A percentile compares a stretch with the other conserved stretches of the same genome.
Conservation (phyloP, 2,329 filamentous ascomycete species). For the Cercospora berteroae region DNA sequence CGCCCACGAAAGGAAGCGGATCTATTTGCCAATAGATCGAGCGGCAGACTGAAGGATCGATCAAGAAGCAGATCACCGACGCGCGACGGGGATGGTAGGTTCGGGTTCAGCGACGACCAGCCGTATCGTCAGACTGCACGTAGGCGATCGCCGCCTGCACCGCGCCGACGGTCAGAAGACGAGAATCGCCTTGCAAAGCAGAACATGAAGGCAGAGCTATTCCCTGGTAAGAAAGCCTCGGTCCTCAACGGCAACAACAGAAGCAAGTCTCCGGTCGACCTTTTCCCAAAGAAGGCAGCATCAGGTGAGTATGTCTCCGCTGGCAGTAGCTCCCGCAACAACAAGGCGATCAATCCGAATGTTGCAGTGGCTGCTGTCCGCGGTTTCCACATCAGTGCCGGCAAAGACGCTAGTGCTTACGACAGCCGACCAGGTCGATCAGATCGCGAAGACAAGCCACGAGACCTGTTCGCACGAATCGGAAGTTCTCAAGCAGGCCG, state of each 20-base stretch:
- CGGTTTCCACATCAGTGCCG: neutral
- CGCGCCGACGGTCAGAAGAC: slow-evolving; percentile 20
- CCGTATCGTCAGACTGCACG: slow-evolving; percentile 46
- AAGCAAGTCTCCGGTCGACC: slow-evolving; percentile 21
- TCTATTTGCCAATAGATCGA: slow-evolving; percentile 33
- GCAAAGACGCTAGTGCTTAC: slow-evolving; percentile 19
- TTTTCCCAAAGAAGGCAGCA: slow-evolving; percentile 31
- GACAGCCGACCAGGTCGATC: slow-evolving; percentile 18
- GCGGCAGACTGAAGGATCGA: slow-evolving; percentile 51
- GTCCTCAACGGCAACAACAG: neutral
- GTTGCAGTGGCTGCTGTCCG: neutral
- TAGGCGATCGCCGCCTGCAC: slow-evolving; percentile 44
- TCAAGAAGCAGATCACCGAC: slow-evolving; percentile 58
- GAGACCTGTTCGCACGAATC: slow-evolving; percentile 27
- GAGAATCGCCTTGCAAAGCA: slow-evolving; percentile 30
- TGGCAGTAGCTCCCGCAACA: slow-evolving; percentile 15
- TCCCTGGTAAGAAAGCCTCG: slow-evolving; percentile 31
- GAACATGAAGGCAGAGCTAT: slow-evolving; percentile 43
- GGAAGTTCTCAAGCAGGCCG: slow-evolving; percentile 15
- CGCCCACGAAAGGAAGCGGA: slow-evolving; percentile 31
- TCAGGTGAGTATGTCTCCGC: slow-evolving; percentile 28
- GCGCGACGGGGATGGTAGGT: slow-evolving; percentile 49
- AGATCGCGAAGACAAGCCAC: slow-evolving; percentile 10
- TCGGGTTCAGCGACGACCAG: slow-evolving; percentile 51
- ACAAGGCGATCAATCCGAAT: neutral